These are phyloP conservation scores for Hemisphaericaspora lyxosophila DNA, from an alignment of 1,139 yeast genomes.

Conservation along the genomic window DNA sequence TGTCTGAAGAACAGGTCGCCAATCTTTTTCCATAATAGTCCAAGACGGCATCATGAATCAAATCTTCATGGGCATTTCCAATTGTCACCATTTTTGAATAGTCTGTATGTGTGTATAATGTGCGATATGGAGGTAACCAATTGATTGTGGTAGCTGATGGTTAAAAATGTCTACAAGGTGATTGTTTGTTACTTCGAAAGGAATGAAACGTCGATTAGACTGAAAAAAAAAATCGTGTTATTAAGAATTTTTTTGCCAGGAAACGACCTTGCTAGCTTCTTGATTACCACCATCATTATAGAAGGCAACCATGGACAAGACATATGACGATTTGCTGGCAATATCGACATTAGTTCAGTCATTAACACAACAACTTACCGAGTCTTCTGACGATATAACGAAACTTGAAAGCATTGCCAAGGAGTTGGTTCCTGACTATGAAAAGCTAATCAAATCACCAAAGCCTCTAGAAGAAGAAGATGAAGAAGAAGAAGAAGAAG, in stretches of 20 bases:
- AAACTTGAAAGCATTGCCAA: conserved; percentile 23
- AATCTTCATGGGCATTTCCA: conserved; percentile 81
- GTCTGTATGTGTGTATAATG: conserved; percentile 1
- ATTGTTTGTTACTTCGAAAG: no score
- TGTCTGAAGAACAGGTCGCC: conserved; percentile 95
- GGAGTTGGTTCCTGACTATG: conserved; percentile 23
- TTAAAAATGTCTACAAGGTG: neutral
- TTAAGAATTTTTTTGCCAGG: neutral
- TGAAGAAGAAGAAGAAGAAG: neutral
- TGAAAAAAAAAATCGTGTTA: neutral
- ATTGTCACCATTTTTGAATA: conserved; percentile 59
- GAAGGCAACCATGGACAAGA: conserved; percentile 28
- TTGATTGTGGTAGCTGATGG: neutral
- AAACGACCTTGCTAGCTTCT: neutral
- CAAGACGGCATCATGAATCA: conserved; percentile 94
- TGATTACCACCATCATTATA: no score
- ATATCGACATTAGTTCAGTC: conserved; percentile 22
- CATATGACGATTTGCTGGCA: conserved; percentile 25
- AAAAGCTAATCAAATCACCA: conserved; percentile 8
- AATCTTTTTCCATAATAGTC: conserved; percentile 94
- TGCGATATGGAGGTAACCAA: neutral
- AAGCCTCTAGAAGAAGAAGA: neutral
- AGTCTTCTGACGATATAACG: conserved; percentile 20
- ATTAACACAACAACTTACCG: conserved; percentile 22
- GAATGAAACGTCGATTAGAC: no score